Percentiles rank a stretch among this genome's conserved stretches.
These are phyloP conservation scores for Bipolaris gigantea DNA, from an alignment of 2,329 filamentous ascomycete genomes.

Conservation along the genomic window DNA sequence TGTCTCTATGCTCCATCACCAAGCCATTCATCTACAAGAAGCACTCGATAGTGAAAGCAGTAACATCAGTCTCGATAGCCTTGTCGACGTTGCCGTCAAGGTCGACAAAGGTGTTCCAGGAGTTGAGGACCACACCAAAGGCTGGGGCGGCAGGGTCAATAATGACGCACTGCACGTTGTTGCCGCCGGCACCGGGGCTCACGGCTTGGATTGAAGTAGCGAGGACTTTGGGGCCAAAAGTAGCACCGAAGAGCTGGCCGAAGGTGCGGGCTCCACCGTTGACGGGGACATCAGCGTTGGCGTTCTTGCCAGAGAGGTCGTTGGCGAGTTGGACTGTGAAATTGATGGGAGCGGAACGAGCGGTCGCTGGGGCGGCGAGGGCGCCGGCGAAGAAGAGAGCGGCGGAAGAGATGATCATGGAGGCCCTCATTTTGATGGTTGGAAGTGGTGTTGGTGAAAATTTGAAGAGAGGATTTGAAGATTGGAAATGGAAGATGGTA, in stretches of 20 bases:
- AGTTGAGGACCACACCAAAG: conserved; percentile 4
- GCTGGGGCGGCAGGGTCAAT: neutral
- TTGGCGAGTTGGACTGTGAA: conserved; percentile 11
- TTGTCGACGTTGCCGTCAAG: conserved; percentile 9
- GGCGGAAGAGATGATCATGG: conserved; percentile 2
- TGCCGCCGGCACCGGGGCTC: conserved; percentile 4
- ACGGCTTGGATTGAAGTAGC: conserved; percentile 11
- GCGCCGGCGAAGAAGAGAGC: conserved; percentile 2
- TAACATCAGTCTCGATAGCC: conserved; percentile 12
- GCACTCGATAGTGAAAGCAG: conserved; percentile 12
- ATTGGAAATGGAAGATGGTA: neutral
- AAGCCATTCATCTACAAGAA: neutral
- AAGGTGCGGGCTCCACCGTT: conserved; percentile 1
- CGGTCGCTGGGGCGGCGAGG: conserved; percentile 5
- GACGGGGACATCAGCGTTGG: conserved; percentile 6
- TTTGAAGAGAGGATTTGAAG: neutral
- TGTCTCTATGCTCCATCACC: neutral
- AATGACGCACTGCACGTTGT: conserved; percentile 4
- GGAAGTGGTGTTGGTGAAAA: neutral
- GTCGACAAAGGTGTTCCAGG: conserved; percentile 16
- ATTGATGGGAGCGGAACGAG: neutral
- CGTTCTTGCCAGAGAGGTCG: conserved; percentile 1
- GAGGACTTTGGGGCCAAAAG: neutral
- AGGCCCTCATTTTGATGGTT: conserved; percentile 9
- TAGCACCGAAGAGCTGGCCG: conserved; percentile 3